phyloP scores from a whole-genome alignment of 805 yeast genomes.

The Maudiozyma bulderi region DNA sequence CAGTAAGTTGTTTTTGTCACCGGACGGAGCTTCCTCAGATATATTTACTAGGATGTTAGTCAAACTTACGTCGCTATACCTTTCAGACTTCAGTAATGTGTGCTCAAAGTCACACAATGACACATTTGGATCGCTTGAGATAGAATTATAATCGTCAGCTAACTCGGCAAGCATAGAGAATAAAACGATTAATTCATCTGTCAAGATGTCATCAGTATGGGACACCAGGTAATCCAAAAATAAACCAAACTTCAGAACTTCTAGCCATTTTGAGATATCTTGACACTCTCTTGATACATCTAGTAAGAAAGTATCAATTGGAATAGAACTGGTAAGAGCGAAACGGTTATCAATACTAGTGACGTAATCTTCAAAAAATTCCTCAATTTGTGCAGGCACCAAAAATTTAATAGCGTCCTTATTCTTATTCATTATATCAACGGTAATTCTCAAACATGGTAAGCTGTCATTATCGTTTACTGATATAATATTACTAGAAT shows the following conservation, averaged over 20 bases:
- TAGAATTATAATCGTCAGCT: conserved; percentile 31
- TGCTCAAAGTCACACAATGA: conserved; percentile 9
- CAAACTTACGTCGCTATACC: conserved; percentile 1
- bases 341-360: conserved; percentile 30
- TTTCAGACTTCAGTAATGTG: conserved; percentile 12
- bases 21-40: background rate
- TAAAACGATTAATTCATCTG: conserved; percentile 13
- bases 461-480: background rate
- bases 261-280: conserved; percentile 8
- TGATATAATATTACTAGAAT: background rate
- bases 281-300: conserved; percentile 5
- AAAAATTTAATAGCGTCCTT: conserved; percentile 7
- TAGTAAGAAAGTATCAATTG: conserved; percentile 30
- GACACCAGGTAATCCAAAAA: conserved; percentile 19
- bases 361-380: conserved; percentile 23
- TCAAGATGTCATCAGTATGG: conserved; percentile 7
- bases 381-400: conserved; percentile 11
- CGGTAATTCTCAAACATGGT: conserved; percentile 5
- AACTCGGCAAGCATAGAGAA: conserved; percentile 31
- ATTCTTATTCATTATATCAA: conserved; percentile 10
- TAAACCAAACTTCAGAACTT: conserved; percentile 17
- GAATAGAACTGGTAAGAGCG: conserved; percentile 41
- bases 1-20: background rate
- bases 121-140: conserved; percentile 18
- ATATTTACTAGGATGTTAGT: background rate